Conservation (phyloP, 169 alveolate species). For the Blepharisma undulans region DNA sequence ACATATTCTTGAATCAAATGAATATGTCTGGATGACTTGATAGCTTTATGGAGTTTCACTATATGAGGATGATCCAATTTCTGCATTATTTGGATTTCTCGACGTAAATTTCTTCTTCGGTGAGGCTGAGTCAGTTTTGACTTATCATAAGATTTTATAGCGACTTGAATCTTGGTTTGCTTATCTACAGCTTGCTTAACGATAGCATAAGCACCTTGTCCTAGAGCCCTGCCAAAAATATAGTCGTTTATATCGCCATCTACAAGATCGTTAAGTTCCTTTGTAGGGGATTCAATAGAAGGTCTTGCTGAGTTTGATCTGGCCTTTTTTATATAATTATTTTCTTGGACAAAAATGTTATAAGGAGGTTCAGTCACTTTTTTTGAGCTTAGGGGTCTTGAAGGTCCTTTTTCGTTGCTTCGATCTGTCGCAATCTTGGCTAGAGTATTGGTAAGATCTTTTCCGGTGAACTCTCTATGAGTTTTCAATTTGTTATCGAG, state of each 20-base stretch:
- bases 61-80: slow-evolving; percentile 69
- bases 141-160: slow-evolving; percentile 77
- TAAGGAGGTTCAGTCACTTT: background rate
- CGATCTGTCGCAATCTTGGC: background rate
- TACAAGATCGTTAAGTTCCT: background rate
- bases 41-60: slow-evolving; percentile 65
- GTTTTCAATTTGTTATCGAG: background rate
- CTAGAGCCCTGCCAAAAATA: slow-evolving; percentile 54
- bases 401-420: background rate
- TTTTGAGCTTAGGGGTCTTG: background rate
- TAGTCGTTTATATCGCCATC: slow-evolving; percentile 11
- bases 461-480: background rate
- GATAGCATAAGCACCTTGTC: slow-evolving; percentile 66
- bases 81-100: slow-evolving; percentile 77
- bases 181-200: slow-evolving; percentile 52
- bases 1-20: slow-evolving; percentile 75
- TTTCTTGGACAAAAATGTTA: background rate
- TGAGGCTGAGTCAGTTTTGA: slow-evolving; percentile 68
- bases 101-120: slow-evolving; percentile 62
- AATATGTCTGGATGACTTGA: slow-evolving; percentile 43
- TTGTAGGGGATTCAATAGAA: slow-evolving; percentile 1
- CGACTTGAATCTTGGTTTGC: slow-evolving; percentile 49
- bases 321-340: background rate
- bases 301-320: background rate
- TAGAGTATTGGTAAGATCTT: background rate